Conservation (phyloP, 257 asterid genomes). For the Solanum dulcamara region DNA sequence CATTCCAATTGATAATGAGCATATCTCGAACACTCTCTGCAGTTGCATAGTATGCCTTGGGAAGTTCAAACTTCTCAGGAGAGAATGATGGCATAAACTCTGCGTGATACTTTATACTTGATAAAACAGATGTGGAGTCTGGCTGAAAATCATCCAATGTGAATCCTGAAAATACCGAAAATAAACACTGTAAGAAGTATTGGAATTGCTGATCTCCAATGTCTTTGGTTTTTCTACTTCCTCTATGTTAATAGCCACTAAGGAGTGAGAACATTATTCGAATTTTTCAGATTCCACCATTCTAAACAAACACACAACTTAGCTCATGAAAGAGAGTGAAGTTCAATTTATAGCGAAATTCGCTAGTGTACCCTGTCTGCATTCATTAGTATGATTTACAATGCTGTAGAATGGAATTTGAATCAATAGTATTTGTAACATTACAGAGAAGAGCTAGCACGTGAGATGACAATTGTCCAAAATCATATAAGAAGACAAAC, state of each 20-base stretch:
- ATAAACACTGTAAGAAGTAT: not conserved
- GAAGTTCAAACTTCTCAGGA: constrained; percentile 47
- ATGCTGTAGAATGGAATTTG: no score
- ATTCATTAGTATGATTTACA: no score
- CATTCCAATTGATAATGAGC: constrained; percentile 60
- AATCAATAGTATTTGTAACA: no score
- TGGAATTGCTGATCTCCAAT: not conserved
- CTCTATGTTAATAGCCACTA: not conserved
- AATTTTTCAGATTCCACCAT: not conserved
- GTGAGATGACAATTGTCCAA: no score
- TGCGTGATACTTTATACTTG: constrained; percentile 60
- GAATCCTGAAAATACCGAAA: not conserved
- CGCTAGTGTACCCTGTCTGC: no score
- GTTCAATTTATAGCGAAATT: no score
- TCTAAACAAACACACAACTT: not conserved
- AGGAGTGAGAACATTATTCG: not conserved
- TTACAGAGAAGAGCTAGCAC: no score
- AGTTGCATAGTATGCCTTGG: constrained; percentile 67
- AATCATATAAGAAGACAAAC: no score
- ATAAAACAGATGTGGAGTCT: constrained; percentile 49
- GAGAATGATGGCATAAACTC: constrained; percentile 68
- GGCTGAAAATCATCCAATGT: constrained; percentile 12
- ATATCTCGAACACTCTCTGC: constrained; percentile 74
- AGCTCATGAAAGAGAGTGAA: no score
- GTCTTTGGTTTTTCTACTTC: not conserved